Base-by-base conservation (phyloP, 2,329 filamentous ascomycete species). In the Tricladium varicosporioides region DNA sequence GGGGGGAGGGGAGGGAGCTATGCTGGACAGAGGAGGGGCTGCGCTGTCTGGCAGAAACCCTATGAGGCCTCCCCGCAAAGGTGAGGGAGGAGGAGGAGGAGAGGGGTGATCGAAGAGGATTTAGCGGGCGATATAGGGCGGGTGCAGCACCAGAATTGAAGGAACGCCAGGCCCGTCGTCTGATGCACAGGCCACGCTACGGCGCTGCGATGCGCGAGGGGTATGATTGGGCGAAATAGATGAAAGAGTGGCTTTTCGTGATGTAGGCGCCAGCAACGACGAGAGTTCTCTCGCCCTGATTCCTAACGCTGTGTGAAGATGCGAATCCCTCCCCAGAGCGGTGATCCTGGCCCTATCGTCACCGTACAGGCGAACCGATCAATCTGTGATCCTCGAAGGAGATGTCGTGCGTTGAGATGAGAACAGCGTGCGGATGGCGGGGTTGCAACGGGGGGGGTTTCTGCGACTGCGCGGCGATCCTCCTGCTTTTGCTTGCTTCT, bases 51-150 rank as follows among this genome's bases (percentile, higher is more conserved):
- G 10, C 18, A 36, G 44, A 42, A 48, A 22, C 36, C 48, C 46
- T 16, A 45, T 18, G 51, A 46, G 47, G 42, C 43, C 53, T 57
- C 58, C 58, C 58, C 58, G 53, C 55, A 53, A 53, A 53, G 44
- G 45, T 46, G 51, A 40, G 40, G 48, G 54, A 40, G 19, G 48
- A 15, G 45, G 42, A 42, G 22, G 49, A 40, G 33, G 44, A 45
- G 27, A 33, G 32, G 40, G 48, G 48, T 33, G 52, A 49, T n/a
- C 16, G 44, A 15, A 27, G 47, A 51, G 32, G 48, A 36, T 49
- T 40, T 47, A 52, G 54, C 54, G 54, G 54, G 51, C 48, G 42
- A 36, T 51, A 56, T 56, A 52, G 48, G 11, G 43, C 32, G 11
- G 31, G n/a, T 27, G 22, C 22, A 27, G 36, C 36, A 40, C 11